phyloP scores from a whole-genome alignment of 2,329 filamentous ascomycete species.

The Lachnellula occidentalis region DNA sequence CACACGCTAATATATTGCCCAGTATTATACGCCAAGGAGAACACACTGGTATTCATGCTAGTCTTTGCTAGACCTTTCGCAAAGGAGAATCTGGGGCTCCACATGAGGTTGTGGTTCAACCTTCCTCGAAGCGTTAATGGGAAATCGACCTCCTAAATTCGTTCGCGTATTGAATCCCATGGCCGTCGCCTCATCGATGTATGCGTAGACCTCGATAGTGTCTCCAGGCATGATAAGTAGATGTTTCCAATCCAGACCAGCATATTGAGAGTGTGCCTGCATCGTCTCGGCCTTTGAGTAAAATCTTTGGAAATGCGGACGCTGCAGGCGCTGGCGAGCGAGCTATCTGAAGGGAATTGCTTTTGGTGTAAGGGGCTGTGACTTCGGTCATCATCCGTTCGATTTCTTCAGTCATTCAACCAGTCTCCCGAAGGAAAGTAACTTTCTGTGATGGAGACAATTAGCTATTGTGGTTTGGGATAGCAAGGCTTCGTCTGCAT shows the following conservation, averaged over 20 bases:
- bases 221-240: slow-evolving; percentile 2
- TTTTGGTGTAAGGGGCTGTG: slow-evolving; percentile 4
- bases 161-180: slow-evolving; percentile 7
- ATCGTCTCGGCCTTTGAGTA: slow-evolving; percentile 3
- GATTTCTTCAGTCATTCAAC: slow-evolving; percentile 2
- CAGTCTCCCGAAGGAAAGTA: slow-evolving; percentile 4
- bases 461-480: slow-evolving; percentile 3
- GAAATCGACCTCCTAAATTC: slow-evolving; percentile 4
- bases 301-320: slow-evolving; percentile 1
- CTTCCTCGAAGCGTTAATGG: slow-evolving; percentile 3
- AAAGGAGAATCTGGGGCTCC: background rate
- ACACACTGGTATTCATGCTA: background rate
- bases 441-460: slow-evolving; percentile 2
- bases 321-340: slow-evolving; percentile 2
- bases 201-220: slow-evolving; percentile 1
- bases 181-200: slow-evolving; percentile 2
- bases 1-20: slow-evolving; percentile 5
- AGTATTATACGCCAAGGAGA: background rate
- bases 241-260: slow-evolving; percentile 6
- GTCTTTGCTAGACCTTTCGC: too few relatives aligned
- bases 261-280: slow-evolving; percentile 3
- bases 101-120: slow-evolving; percentile 2
- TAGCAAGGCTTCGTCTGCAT: slow-evolving; percentile 1
- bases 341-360: slow-evolving; percentile 3
- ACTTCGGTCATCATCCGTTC: slow-evolving; percentile 6